Evolutionary conservation across 176 grass and related monocot genomes (phyloP), one percentile per base, ranked within the genome.

Genomic region (Melocanna baccifera): DNA sequence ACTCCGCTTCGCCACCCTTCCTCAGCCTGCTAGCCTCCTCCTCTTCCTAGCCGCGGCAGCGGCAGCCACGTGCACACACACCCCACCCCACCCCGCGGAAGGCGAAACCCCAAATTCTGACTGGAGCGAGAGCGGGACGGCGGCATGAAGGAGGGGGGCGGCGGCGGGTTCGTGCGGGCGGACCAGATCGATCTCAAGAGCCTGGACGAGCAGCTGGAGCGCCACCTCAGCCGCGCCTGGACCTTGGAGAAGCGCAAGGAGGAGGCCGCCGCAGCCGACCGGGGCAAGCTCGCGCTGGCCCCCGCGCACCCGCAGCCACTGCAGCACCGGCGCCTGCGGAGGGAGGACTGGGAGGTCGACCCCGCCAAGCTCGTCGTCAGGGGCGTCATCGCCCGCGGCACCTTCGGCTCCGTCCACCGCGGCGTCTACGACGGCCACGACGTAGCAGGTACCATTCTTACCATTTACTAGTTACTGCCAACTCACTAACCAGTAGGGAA

Each of bases 131-230:
- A 19, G 12, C 19, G 45, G 57, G n/a, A 9, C 3, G 43, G 76
- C 68, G 43, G 51, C 12, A 90, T 90, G 89, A 87, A 90, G 66
- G 84, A 86, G 15, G 75, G 5, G 1, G 65, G 22, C 12, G 85
- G 23, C 65, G 84, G 70, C 36, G 93, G 93, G 50, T 99, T 96
- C 73, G 87, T 99, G 48, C 80, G 93, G 81, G 96, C 96, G 7
- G 96, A 99, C 86, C 93, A 99, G 88, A 99, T 99, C 87, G 96
- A 99, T 80, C 90, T 99, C 68, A 99, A 96, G 96, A 99, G 88
- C 83, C 80, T 99, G 64, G 96, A 99, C 86, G 96, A 99, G 91
- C 96, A 99, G 77, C 79, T 99, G 42, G 96, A 96, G 85, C 92
- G 93, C 86, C 93, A 99, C 81, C 88, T 99, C 42, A 87, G 78